Conservation (phyloP, 208 protist species). For the Acanthamoeba lugdunensis region DNA sequence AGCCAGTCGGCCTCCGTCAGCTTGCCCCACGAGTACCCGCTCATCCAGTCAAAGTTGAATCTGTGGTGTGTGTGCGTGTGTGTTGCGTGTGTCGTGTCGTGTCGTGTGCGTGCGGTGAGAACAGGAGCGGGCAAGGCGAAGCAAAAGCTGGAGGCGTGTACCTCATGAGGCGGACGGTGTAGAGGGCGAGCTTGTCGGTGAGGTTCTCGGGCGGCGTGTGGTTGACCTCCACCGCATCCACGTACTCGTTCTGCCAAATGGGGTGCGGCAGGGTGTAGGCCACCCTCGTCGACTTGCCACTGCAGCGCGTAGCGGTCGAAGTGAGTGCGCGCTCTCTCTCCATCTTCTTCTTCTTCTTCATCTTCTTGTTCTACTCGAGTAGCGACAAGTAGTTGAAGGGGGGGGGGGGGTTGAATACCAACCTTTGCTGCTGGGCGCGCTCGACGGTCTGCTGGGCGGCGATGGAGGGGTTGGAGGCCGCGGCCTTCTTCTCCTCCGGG, state of each 20-base stretch:
- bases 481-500: background rate
- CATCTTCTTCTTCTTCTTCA: background rate
- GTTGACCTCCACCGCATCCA: constrained; percentile 75
- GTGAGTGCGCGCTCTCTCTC: background rate
- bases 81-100: too few relatives aligned
- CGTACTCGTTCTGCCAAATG: constrained; percentile 33
- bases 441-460: constrained; percentile 15
- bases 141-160: background rate
- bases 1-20: constrained; percentile 75
- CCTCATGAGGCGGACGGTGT: constrained; percentile 74
- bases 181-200: constrained; percentile 77
- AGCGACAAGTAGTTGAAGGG: too few relatives aligned
- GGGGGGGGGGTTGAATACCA: background rate
- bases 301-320: background rate
- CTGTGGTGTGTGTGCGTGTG: constrained; percentile 51
- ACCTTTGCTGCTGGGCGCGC: background rate
- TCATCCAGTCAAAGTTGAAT: constrained; percentile 85
- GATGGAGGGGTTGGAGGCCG: background rate
- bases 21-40: constrained; percentile 77
- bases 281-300: background rate
- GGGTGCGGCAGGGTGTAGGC: constrained; percentile 40
- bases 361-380: background rate
- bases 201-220: constrained; percentile 78
- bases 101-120: background rate
- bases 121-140: background rate